phyloP scores from a whole-genome alignment of 169 alveolate species.

The Plasmodium relictum region DNA sequence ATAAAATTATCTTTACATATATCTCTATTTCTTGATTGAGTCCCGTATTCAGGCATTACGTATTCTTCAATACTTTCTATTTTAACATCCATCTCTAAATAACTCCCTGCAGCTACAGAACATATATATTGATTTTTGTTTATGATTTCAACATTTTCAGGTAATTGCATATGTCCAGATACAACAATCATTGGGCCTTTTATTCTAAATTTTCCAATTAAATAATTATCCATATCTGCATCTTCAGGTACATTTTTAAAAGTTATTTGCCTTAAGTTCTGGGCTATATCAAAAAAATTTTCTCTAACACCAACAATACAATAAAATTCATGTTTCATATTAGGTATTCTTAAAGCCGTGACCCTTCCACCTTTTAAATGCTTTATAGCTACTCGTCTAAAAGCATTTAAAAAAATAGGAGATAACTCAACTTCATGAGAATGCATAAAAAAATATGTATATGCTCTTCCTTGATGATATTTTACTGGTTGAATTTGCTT shows the following conservation, averaged over 20 bases:
- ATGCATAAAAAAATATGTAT: constrained; percentile 89
- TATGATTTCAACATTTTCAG: constrained; percentile 83
- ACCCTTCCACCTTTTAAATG: constrained; percentile 88
- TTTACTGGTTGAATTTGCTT: constrained; percentile 90
- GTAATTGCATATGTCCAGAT: constrained; percentile 89
- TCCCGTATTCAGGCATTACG: constrained; percentile 90
- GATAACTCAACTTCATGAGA: constrained; percentile 87
- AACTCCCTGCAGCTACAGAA: constrained; percentile 85
- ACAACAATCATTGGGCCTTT: constrained; percentile 92
- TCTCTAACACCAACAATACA: constrained; percentile 87
- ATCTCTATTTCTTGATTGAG: constrained; percentile 89
- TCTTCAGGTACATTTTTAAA: constrained; percentile 86
- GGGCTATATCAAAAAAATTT: constrained; percentile 85
- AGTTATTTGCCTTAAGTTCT: constrained; percentile 84
- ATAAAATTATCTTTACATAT: constrained; percentile 88
- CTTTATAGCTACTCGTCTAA: constrained; percentile 86
- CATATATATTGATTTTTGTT: constrained; percentile 89
- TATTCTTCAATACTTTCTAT: constrained; percentile 88
- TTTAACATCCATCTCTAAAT: constrained; percentile 88
- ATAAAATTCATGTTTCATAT: constrained; percentile 85
- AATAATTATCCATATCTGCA: constrained; percentile 86
- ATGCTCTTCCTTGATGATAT: constrained; percentile 88
- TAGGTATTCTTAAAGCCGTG: constrained; percentile 89
- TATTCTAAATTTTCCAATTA: constrained; percentile 81
- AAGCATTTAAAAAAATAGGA: constrained; percentile 88